Base-by-base conservation (phyloP, 495 filamentous ascomycete species). In the Podospora anserina region DNA sequence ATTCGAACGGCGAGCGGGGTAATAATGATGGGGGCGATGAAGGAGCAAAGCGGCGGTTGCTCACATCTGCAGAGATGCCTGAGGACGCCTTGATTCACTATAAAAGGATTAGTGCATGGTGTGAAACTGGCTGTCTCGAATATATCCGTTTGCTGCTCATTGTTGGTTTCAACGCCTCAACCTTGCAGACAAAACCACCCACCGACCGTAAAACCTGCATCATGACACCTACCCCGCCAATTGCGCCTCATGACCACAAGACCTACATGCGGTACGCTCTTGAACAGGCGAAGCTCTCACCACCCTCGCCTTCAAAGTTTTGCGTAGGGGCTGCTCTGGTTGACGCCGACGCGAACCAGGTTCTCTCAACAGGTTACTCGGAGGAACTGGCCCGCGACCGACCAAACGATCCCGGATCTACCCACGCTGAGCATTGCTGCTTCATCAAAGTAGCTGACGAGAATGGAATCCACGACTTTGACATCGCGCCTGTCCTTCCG, bases 301-400 rank as follows among this genome's bases (percentile, higher is more conserved):
- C 89, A 19, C 87, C 89, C 1, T 88, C 86, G 55, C 86, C 91
- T 13, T 89, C 89, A 56, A 95, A 94, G 74, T 96, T 91, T 81
- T 88, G 92, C 73, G 91, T 95, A 28, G 92, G 92, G 68, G 92
- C 92, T 5, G 70, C 93, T 58, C 82, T 95, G 16, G 78, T 94
- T 61, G 84, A 85, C 61, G 80, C 86, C 53, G 73, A 74, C 20
- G 74, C 75, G 19, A 82, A 87, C 65, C 78, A 83, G 18, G 80
- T 93, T 66, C 84, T 95, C 58, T 83, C 89, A 1, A 92, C 90
- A 0, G 91, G 92, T 49, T 94, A 91, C 79, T 92, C 91, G 6
- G 84, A 91, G 71, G 92, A 95, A 71, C 71, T 81, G 9, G 74
- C 76, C 0, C 65, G 72, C 1, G 72, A 80, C 32, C 66, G 71